phyloP scores from a whole-genome alignment of 2,329 filamentous ascomycete species.

The Exserohilum turcica region DNA sequence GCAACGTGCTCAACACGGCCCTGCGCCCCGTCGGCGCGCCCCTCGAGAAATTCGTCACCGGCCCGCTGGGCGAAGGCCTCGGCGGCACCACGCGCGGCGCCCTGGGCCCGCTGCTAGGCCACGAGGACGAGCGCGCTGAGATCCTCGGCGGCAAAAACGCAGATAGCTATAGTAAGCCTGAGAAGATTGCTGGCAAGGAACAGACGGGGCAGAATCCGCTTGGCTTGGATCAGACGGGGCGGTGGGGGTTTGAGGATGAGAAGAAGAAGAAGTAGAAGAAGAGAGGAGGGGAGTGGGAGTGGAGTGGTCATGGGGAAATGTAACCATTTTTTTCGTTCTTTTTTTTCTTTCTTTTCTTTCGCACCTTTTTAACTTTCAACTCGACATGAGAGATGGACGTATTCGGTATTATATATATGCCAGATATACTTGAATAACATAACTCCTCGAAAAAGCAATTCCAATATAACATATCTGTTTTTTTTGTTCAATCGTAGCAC shows the following conservation, averaged over 20 bases:
- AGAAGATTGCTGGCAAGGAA: constrained; percentile 47
- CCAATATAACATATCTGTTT: too few species aligned
- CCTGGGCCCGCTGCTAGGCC: constrained; percentile 43
- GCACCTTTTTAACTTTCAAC: too few species aligned
- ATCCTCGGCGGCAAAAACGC: constrained; percentile 48
- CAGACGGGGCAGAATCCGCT: constrained; percentile 49
- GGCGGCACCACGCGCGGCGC: constrained; percentile 46
- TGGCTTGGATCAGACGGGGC: constrained; percentile 47
- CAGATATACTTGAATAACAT: too few species aligned
- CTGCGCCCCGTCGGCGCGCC: constrained; percentile 48
- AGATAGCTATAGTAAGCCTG: constrained; percentile 45
- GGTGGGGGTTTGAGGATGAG: constrained; percentile 46
- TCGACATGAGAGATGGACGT: too few species aligned
- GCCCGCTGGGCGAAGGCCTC: constrained; percentile 44
- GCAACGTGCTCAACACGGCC: constrained; percentile 45
- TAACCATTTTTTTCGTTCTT: not conserved
- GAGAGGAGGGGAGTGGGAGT: not conserved
- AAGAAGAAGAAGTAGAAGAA: constrained; percentile 3
- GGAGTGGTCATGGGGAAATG: not conserved
- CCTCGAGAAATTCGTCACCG: constrained; percentile 45
- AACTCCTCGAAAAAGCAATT: too few species aligned
- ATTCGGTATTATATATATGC: too few species aligned
- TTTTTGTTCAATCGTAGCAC: too few species aligned
- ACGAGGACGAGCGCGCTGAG: constrained; percentile 44
- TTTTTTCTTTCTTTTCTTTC: too few species aligned